Conservation (phyloP, 805 yeast species). For the Candida bentonensis region DNA sequence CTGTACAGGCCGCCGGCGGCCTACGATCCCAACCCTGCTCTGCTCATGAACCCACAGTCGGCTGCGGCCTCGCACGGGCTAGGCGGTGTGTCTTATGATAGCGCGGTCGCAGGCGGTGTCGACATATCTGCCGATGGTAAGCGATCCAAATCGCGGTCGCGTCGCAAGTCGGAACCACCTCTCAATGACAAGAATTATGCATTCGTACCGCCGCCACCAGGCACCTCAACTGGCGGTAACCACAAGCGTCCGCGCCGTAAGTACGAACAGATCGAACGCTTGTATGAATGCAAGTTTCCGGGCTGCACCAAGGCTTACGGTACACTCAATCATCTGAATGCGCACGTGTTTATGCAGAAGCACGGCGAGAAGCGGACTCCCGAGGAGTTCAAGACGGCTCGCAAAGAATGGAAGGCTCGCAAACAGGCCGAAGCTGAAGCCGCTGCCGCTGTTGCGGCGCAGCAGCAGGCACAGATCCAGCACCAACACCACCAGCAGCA, state of each 20-base stretch:
- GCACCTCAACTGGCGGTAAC: slow-evolving; percentile 6
- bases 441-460: slow-evolving; percentile 1
- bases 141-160: not conserved
- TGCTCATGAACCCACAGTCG: no score
- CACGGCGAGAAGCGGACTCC: slow-evolving; percentile 44
- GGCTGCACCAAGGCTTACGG: slow-evolving; percentile 44
- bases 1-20: not conserved
- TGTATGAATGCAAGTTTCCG: slow-evolving; percentile 34
- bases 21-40: not conserved
- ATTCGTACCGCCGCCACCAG: not conserved
- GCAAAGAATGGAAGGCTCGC: slow-evolving; percentile 29
- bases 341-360: slow-evolving; percentile 37
- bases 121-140: not conserved
- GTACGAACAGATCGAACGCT: slow-evolving; percentile 40
- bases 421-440: slow-evolving; percentile 21
- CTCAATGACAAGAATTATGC: not conserved
- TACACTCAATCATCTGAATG: slow-evolving; percentile 44
- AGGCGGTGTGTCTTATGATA: not conserved
- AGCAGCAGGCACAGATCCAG: not conserved
- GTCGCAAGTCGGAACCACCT: not conserved
- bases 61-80: no score
- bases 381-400: slow-evolving; percentile 37
- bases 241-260: slow-evolving; percentile 37
- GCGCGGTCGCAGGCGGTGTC: not conserved
- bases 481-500: slow-evolving; percentile 3